Evolutionary conservation across 169 alveolate species (phyloP).

Genomic region (Plasmodium yoelii): DNA sequence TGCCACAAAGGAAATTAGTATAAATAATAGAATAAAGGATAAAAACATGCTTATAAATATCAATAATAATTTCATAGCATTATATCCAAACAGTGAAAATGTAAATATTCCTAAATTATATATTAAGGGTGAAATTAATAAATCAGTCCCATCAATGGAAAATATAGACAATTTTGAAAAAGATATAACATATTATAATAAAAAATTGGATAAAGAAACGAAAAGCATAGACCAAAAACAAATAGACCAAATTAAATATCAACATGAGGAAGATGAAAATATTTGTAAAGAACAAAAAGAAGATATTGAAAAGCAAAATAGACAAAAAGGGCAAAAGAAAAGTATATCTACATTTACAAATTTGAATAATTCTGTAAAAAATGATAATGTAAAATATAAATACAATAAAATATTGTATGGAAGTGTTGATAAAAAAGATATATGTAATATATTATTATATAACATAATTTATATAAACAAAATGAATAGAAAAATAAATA

Average conservation of each 20-base stretch:
- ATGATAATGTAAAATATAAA: slow-evolving; percentile 10
- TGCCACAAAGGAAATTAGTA: slow-evolving; percentile 3
- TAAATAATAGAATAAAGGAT: slow-evolving; percentile 40
- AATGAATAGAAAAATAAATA: slow-evolving; percentile 72
- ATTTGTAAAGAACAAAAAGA: slow-evolving; percentile 10
- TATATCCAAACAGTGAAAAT: slow-evolving; percentile 56
- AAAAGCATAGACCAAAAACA: slow-evolving; percentile 21
- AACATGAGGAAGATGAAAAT: slow-evolving; percentile 3
- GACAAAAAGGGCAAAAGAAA: slow-evolving; percentile 24
- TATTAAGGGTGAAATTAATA: slow-evolving; percentile 26
- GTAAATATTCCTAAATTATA: slow-evolving; percentile 45
- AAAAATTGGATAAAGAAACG: not conserved
- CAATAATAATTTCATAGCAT: slow-evolving; percentile 43
- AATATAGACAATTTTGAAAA: slow-evolving; percentile 30
- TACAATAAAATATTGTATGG: slow-evolving; percentile 26
- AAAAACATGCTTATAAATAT: slow-evolving; percentile 56
- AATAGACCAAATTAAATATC: slow-evolving; percentile 14
- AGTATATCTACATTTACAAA: slow-evolving; percentile 13
- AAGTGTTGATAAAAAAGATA: slow-evolving; percentile 59
- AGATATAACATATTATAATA: slow-evolving; percentile 10
- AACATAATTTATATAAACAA: slow-evolving; percentile 60
- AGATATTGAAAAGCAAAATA: slow-evolving; percentile 11
- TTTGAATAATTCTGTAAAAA: slow-evolving; percentile 2
- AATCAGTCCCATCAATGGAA: slow-evolving; percentile 9
- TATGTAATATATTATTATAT: slow-evolving; percentile 54